These are phyloP conservation scores for Colletotrichum siamense DNA, from an alignment of 2,329 filamentous ascomycete genomes.

Conservation along the genomic window DNA sequence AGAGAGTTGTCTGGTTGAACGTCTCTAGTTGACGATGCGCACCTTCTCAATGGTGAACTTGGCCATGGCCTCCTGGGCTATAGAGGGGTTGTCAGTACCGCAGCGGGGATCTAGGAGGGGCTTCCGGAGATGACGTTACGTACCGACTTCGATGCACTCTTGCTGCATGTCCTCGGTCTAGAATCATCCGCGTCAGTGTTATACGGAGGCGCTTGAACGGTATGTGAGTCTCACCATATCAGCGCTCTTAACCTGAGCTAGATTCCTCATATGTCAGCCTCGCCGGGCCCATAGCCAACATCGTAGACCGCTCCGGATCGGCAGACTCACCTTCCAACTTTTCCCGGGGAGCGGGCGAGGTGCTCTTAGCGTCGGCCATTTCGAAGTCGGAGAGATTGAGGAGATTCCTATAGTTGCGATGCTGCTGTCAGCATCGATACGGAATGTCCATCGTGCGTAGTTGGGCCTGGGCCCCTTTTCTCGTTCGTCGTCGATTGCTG, in stretches of 20 bases:
- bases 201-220: not conserved
- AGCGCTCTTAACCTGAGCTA: constrained; percentile 96
- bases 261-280: constrained; percentile 17
- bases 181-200: constrained; percentile 31
- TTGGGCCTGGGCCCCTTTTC: not conserved
- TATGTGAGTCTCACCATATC: constrained; percentile 79
- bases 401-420: not conserved
- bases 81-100: constrained; percentile 21
- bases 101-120: not conserved
- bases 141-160: constrained; percentile 95
- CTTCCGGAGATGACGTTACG: constrained; percentile 39
- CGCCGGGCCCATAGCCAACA: constrained; percentile 10
- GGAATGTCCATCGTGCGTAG: not conserved
- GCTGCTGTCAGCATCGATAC: not conserved
- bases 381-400: not conserved
- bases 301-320: not conserved
- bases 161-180: constrained; percentile 97
- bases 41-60: constrained; percentile 70
- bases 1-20: not conserved
- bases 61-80: constrained; percentile 68
- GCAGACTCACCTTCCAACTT: constrained; percentile 74
- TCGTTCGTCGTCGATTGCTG: not conserved
- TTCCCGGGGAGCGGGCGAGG: constrained; percentile 62
- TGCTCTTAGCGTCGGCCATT: constrained; percentile 45
- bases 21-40: constrained; percentile 8